Conservation (phyloP, 352 stramenopile species). For the Pythium coloratum region DNA sequence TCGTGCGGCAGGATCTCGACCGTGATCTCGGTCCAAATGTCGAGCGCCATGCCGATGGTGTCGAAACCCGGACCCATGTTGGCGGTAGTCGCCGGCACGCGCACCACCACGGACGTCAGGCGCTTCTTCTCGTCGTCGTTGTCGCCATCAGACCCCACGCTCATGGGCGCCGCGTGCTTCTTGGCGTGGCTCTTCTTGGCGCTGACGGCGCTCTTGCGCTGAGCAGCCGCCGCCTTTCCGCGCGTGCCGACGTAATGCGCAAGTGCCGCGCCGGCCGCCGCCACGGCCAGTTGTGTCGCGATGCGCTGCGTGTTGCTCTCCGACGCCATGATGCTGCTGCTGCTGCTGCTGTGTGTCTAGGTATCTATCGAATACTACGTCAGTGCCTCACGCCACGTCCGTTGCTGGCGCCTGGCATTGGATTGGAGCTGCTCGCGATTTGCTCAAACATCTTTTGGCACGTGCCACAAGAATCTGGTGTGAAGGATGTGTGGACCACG, state of each 20-base stretch:
- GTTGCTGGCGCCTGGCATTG: not conserved
- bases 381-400: not conserved
- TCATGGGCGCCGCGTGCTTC: not conserved
- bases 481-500: not conserved
- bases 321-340: slow-evolving; percentile 5
- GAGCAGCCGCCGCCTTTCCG: slow-evolving; percentile 29
- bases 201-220: not conserved
- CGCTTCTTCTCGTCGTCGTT: slow-evolving; percentile 44
- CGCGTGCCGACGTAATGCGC: slow-evolving; percentile 66
- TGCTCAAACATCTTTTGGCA: not conserved
- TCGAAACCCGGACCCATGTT: slow-evolving; percentile 99
- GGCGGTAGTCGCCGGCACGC: slow-evolving; percentile 97
- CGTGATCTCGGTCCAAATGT: slow-evolving; percentile 99
- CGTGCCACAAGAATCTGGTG: slow-evolving; percentile 7
- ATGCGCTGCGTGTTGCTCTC: slow-evolving; percentile 30
- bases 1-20: slow-evolving; percentile 79
- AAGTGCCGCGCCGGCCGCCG: slow-evolving; percentile 49
- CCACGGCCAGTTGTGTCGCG: slow-evolving; percentile 59
- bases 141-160: not conserved
- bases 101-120: slow-evolving; percentile 93
- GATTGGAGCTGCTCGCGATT: slow-evolving; percentile 5
- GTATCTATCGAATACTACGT: not conserved
- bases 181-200: slow-evolving; percentile 1
- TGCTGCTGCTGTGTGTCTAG: not conserved
- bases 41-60: slow-evolving; percentile 97